Conservation (phyloP, 768 basidiomycete genomes). For the Podaxis sp. region DNA sequence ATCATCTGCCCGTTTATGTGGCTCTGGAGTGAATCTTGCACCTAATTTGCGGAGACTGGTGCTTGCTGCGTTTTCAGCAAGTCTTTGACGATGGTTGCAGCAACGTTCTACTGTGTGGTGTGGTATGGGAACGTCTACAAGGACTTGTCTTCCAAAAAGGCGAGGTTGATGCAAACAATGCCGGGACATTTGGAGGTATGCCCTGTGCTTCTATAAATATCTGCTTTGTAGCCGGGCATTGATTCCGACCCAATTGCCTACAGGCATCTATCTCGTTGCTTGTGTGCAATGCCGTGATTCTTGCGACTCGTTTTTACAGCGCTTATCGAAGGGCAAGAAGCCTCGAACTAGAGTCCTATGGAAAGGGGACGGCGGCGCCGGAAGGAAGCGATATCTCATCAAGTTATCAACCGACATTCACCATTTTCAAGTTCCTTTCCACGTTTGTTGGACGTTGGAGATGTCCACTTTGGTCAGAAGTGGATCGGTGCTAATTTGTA, state of each 20-base stretch:
- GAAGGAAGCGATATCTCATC: neutral
- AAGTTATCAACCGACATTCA: neutral
- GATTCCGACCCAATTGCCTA: neutral
- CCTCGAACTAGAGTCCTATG: neutral
- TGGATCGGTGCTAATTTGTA: neutral
- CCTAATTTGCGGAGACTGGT: neutral
- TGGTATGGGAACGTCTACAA: neutral
- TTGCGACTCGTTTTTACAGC: neutral
- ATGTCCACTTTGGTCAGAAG: no score
- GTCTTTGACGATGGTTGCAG: neutral
- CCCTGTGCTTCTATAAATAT: neutral
- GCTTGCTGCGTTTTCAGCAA: neutral
- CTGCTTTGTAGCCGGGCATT: neutral
- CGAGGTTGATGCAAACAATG: neutral
- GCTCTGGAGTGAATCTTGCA: neutral
- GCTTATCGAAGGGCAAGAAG: neutral
- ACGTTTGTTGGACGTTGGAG: no score
- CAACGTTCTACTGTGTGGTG: neutral
- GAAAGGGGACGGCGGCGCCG: neutral
- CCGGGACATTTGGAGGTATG: neutral
- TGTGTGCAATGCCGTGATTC: neutral
- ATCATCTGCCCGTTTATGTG: neutral
- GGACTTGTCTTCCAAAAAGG: neutral
- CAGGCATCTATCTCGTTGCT: neutral
- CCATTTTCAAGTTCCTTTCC: no score